These are phyloP conservation scores for Neurospora sp. DNA, from an alignment of 495 filamentous ascomycete species.

Conservation along the genomic window DNA sequence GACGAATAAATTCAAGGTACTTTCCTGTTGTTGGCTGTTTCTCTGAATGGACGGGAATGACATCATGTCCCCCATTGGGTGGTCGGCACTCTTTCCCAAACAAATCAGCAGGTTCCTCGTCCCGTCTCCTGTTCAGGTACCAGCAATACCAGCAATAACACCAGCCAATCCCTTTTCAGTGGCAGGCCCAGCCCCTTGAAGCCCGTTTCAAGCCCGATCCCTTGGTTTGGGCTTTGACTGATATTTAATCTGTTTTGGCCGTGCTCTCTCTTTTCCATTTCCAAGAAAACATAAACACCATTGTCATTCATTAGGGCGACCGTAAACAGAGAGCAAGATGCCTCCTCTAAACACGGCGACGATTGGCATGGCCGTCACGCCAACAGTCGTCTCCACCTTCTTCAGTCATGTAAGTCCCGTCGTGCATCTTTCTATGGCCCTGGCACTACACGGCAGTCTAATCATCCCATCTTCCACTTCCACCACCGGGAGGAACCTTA, in stretches of 20 bases:
- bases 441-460: background rate
- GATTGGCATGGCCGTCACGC: constrained; percentile 63
- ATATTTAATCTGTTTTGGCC: background rate
- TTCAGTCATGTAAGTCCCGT: constrained; percentile 57
- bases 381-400: constrained; percentile 67
- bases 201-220: background rate
- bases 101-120: background rate
- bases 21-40: background rate
- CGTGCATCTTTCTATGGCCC: background rate
- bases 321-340: constrained; percentile 27
- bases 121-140: background rate
- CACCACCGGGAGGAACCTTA: background rate
- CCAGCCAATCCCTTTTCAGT: background rate
- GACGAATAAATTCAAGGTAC: background rate
- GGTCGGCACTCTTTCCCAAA: background rate
- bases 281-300: background rate
- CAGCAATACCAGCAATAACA: background rate
- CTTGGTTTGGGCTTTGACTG: background rate
- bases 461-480: background rate
- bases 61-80: background rate
- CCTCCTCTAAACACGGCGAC: constrained; percentile 50
- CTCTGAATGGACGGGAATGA: background rate
- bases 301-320: background rate
- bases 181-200: background rate
- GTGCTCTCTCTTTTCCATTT: background rate